A percentile compares a stretch with the other conserved stretches of the same genome.
These are phyloP conservation scores for Chrysophaeum taylorii DNA, from an alignment of 352 stramenopile genomes.

Conservation along the genomic window DNA sequence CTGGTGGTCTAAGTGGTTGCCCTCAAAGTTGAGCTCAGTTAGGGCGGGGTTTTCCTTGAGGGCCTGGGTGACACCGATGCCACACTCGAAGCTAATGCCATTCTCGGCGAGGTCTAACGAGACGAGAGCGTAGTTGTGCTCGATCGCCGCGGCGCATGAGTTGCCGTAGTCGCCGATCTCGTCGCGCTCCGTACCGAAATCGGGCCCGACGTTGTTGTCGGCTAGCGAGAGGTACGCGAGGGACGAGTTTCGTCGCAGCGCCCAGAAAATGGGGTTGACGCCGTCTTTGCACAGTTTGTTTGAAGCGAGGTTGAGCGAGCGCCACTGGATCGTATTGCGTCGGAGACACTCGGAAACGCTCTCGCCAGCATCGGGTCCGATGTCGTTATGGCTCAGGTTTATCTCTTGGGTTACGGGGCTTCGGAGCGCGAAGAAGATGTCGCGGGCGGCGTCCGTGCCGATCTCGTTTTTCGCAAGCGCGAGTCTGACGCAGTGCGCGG, in stretches of 20 bases:
- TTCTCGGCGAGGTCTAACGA: slow-evolving; percentile 33
- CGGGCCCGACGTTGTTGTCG: slow-evolving; percentile 30
- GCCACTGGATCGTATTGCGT: slow-evolving; percentile 18
- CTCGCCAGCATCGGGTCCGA: slow-evolving; percentile 19
- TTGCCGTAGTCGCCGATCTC: slow-evolving; percentile 25
- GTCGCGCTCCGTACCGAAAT: slow-evolving; percentile 32
- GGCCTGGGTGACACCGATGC: slow-evolving; percentile 20
- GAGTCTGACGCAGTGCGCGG: slow-evolving; percentile 20
- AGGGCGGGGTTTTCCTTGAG: slow-evolving; percentile 30
- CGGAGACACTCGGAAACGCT: slow-evolving; percentile 22
- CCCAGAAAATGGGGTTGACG: slow-evolving; percentile 33
- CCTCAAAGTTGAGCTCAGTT: slow-evolving; percentile 25
- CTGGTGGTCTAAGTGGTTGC: slow-evolving; percentile 29
- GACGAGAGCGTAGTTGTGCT: slow-evolving; percentile 31
- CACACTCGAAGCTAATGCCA: slow-evolving; percentile 27
- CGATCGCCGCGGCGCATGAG: slow-evolving; percentile 28
- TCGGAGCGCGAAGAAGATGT: slow-evolving; percentile 23
- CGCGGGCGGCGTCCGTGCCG: slow-evolving; percentile 22
- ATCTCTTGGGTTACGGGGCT: slow-evolving; percentile 26
- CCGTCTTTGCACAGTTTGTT: slow-evolving; percentile 34
- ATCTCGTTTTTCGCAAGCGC: slow-evolving; percentile 30
- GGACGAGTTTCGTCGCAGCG: slow-evolving; percentile 29
- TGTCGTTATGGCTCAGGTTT: background rate
- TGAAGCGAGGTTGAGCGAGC: slow-evolving; percentile 28
- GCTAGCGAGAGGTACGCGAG: slow-evolving; percentile 31